Base-by-base conservation (phyloP, 257 asterid genomes). In the Plectranthus barbatus region DNA sequence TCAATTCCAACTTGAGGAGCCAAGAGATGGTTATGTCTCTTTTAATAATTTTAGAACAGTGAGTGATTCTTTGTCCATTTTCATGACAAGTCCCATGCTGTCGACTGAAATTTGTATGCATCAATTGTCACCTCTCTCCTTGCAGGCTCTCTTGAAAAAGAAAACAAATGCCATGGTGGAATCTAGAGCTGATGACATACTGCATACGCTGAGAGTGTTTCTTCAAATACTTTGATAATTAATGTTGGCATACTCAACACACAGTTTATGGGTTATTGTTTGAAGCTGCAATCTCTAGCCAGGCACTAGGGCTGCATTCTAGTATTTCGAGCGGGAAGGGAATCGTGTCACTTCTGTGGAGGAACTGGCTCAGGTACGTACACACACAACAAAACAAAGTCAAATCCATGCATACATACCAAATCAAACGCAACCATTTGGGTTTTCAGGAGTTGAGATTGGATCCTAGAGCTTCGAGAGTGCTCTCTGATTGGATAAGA, bases 141-240 rank as follows among this genome's bases (percentile, higher is more conserved):
- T 50, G 52, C 84, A 89, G 99, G 96, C 94, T 66, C 97, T 92
- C 64, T 64, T 59, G 87, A 81, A 69, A 72, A 78, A 81, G 54
- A 83, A 85, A 56, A 86, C 97, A 15, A 96, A 89, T 60, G 97
- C 99, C 49, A 90, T 92, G 99, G 83, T 75, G 81, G 99, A 90
- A 68, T 80, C 99, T 1, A 85, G 95, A 77, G 96, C 85, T 64
- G 74, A 83, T 17, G 99, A 93, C 75, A 78, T 90, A 65, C 63
- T 93, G 77, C 90, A 77, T 71, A 59, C 76, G 95, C 97, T 93
- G 76, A 81, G 92, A n/a, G n/a, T n/a, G n/a, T n/a, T n/a, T n/a
- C n/a, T n/a, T n/a, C n/a, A n/a, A n/a, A n/a, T n/a, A n/a, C n/a
- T n/a, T n/a, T n/a, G n/a, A n/a, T n/a, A n/a, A n/a, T n/a, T n/a